A percentile compares a stretch with the other conserved stretches of the same genome.
Evolutionary conservation across 352 stramenopile genomes (phyloP).

Genomic region (Plasmopara halstedii): DNA sequence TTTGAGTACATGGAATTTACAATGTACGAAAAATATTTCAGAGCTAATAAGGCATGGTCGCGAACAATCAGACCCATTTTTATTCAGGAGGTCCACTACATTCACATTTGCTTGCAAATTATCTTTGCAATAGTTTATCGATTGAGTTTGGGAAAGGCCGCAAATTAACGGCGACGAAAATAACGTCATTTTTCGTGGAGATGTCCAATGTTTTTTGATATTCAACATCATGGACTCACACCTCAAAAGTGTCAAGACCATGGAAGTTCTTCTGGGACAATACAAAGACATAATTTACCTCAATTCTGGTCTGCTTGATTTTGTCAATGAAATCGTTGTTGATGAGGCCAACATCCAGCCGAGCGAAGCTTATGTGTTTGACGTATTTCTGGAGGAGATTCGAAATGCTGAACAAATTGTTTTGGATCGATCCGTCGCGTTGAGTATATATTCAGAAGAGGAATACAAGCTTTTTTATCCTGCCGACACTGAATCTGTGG

Average conservation of each 20-base stretch:
- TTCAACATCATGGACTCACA: too few relatives aligned
- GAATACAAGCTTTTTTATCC: slow-evolving; percentile 25
- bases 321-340: slow-evolving; percentile 15
- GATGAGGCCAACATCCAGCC: slow-evolving; percentile 12
- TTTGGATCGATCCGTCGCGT: slow-evolving; percentile 34
- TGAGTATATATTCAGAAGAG: slow-evolving; percentile 39
- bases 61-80: too few relatives aligned
- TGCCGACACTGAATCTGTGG: not conserved
- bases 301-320: slow-evolving; percentile 8
- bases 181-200: not conserved
- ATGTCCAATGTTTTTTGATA: not conserved
- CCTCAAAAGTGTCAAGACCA: not conserved
- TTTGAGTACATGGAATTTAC: too few relatives aligned
- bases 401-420: slow-evolving; percentile 22
- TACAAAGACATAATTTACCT: slow-evolving; percentile 10
- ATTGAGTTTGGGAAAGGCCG: not conserved
- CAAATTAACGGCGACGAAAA: slow-evolving; percentile 1
- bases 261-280: slow-evolving; percentile 20
- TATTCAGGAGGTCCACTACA: too few relatives aligned
- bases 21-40: too few relatives aligned
- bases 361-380: slow-evolving; percentile 24
- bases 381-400: slow-evolving; percentile 36
- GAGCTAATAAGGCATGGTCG: too few relatives aligned
- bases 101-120: too few relatives aligned
- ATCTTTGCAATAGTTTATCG: too few relatives aligned